Percentiles rank a stretch among this genome's conserved stretches.
phyloP scores from a whole-genome alignment of 1,284 basidiomycete genomes.

The Coniferiporia weirii region DNA sequence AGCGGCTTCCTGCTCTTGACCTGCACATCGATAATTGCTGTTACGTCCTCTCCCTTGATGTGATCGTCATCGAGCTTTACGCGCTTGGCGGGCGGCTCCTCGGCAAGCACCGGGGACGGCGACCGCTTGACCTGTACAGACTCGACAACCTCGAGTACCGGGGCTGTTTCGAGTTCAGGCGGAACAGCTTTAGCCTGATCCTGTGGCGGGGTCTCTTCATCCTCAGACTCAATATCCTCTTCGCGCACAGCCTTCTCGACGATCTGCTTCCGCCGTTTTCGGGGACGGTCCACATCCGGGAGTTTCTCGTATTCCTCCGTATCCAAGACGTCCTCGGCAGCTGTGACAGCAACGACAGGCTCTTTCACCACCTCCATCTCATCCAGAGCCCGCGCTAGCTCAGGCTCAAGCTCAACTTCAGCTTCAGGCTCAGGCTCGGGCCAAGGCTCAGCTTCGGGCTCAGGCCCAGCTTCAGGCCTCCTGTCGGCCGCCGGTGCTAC shows the following conservation, averaged over 20 bases:
- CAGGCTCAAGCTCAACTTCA: background rate
- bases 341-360: conserved; percentile 16
- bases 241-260: conserved; percentile 27
- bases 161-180: conserved; percentile 1
- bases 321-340: conserved; percentile 34
- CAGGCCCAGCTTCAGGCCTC: background rate
- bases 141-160: background rate
- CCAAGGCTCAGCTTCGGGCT: background rate
- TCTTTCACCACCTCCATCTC: background rate
- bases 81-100: conserved; percentile 14
- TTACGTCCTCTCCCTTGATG: background rate
- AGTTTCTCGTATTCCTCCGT: conserved; percentile 19
- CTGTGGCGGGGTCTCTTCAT: conserved; percentile 28
- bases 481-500: background rate
- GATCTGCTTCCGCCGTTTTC: conserved; percentile 25
- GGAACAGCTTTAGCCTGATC: background rate
- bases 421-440: background rate
- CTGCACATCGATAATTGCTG: conserved; percentile 16
- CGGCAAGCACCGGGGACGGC: conserved; percentile 2
- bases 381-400: background rate
- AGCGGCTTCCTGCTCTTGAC: conserved; percentile 19
- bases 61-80: conserved; percentile 1
- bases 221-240: conserved; percentile 39
- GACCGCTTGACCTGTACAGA: conserved; percentile 3
- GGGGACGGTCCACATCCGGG: conserved; percentile 20